Base-by-base conservation (phyloP, 2,329 filamentous ascomycete genomes). In the Fusarium temperatum region DNA sequence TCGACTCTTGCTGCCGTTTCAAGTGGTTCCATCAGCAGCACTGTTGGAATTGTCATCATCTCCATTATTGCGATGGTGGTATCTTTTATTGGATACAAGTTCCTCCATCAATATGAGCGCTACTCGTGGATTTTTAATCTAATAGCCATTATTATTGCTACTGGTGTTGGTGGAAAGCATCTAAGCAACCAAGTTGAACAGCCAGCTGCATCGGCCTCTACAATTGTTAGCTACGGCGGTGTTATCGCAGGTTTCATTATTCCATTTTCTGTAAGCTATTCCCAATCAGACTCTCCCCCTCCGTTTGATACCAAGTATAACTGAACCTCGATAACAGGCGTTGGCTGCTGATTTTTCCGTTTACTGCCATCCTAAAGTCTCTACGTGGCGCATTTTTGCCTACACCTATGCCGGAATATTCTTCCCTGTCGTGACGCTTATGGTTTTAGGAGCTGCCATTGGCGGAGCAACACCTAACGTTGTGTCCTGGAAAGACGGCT, bases 241-340 rank as follows among this genome's bases (percentile, higher is more conserved):
- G 28, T 57, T 5, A 8, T 57, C 24, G 38, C 39, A 22, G 54
- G 54, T 0, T 44, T 57, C 11, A 57, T 44, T 2, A 57, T 57
- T 35, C 54, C 54, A 0, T 57, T 41, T 18, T 41, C 38, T 11
- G 54, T 56, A 32, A 56, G 38, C 6, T 42, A 5, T 10, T 10
- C 15, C 5, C 3, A 10, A 20, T 8, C 3, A 56, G 0, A 17
- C 7, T 6, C 10, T 0, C 20, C 3, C 4, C 12, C 14, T 3
- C 5, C 8, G 5, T 30, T 8, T 24, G 24, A 41, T 5, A 10
- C 18, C 24, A 28, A 24, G 22, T 17, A 32, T 24, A 30, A 24
- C 53, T 56, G 20, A 56, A 4, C 7, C 8, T 11, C 18, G 5
- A 55, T 30, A 8, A n/a, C 3, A 56, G 54, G 54, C 54, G 4